Base-by-base conservation (phyloP, 441 rosid genomes). In the Rhodomyrtus psidioides region DNA sequence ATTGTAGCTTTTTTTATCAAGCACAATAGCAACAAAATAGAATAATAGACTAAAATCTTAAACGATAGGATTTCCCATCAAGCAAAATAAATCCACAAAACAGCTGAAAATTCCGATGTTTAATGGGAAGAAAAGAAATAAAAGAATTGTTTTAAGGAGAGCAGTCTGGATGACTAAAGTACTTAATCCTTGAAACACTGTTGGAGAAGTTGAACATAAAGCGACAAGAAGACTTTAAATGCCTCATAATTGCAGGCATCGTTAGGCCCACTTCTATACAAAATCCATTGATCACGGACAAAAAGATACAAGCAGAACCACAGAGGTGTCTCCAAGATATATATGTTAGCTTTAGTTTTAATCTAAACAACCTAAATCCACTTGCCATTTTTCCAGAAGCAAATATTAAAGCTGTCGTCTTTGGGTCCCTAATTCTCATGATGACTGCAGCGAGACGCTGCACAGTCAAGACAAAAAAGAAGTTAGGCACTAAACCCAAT, bases 361-460 rank as follows among this genome's bases (percentile, higher is more conserved):
- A 70, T 34, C 15, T 19, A 10, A 34, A 70, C n/a, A 21, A 21
- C 76, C 23, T 51, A 28, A 24, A 49, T 44, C 51, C 79, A 89
- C 93, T 88, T 83, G 94, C 96, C 98, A 95, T 95, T 92, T 95
- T 95, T 26, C 98, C 97, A 1, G 98, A 95, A 39, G 97, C 98
- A 90, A 95, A 95, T 82, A 95, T 95, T 88, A 95, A 90, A 12
- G 98, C 97, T 26, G 97, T 95, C 2, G 98, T 94, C 88, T 95
- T 94, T 5, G 96, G 98, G 24, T 95, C 97, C 90, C 98, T 92
- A 70, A 94, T 95, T 90, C 98, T 91, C 98, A 94, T 95, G 59
- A 95, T 95, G 44, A 95, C 97, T 1, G 98, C 97, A 94, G 98
- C 98, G 91, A 95, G 94, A 91, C 98, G 96, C 98, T 95, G 91